A percentile compares a stretch with the other conserved stretches of the same genome.
phyloP scores from a whole-genome alignment of 768 basidiomycete species.

The Phallus indusiatus region DNA sequence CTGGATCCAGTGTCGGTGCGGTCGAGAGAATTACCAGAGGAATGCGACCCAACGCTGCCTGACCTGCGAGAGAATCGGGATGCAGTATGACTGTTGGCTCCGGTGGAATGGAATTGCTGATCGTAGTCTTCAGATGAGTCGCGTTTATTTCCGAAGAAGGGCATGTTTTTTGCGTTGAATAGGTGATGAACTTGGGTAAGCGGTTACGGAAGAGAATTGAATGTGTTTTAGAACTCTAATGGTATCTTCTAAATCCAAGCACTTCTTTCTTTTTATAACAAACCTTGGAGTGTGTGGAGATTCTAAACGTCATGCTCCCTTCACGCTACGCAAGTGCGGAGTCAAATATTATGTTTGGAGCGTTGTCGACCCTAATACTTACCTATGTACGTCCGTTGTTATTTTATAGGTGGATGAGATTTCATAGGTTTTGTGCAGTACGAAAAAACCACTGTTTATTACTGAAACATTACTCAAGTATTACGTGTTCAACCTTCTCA shows the following conservation, averaged over 20 bases:
- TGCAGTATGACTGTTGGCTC: neutral
- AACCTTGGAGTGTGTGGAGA: neutral
- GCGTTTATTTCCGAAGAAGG: neutral
- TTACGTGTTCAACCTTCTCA: no score
- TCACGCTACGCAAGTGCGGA: no score
- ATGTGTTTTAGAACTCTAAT: neutral
- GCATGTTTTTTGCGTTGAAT: neutral
- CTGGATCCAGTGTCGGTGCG: neutral
- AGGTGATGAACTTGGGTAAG: neutral
- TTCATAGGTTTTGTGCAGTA: no score
- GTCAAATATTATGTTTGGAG: no score
- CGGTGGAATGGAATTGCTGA: neutral
- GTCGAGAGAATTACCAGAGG: neutral
- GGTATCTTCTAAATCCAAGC: neutral
- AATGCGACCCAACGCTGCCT: neutral
- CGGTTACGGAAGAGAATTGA: neutral
- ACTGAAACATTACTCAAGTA: no score
- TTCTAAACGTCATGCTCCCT: no score
- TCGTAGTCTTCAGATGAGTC: neutral
- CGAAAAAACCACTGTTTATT: no score
- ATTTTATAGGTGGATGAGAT: no score
- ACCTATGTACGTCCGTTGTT: no score
- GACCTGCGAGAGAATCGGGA: neutral
- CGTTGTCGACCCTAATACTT: no score
- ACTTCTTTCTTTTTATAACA: neutral